These are phyloP conservation scores for Kuraishia hungarica DNA, from an alignment of 805 yeast species.

Conservation along the genomic window DNA sequence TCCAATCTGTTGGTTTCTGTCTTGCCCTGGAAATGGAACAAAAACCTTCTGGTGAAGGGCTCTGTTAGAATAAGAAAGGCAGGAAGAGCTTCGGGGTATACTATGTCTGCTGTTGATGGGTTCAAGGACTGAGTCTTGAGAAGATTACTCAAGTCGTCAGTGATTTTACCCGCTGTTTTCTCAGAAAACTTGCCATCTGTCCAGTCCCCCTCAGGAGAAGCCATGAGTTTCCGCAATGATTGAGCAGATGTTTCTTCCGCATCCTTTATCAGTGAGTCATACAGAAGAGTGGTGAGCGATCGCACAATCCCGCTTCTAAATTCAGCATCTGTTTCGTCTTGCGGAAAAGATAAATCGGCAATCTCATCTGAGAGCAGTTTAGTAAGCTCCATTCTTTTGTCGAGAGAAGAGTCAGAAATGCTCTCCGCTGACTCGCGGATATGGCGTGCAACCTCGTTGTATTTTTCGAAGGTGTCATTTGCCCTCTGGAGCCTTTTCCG, in stretches of 20 bases:
- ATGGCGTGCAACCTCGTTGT: constrained; percentile 1
- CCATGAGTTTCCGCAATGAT: neutral
- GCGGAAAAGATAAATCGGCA: neutral
- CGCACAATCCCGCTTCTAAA: neutral
- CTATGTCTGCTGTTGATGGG: constrained; percentile 22
- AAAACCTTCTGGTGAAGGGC: constrained; percentile 41
- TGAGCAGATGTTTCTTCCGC: neutral
- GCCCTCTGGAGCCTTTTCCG: constrained; percentile 4
- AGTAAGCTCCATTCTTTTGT: neutral
- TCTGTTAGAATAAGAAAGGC: constrained; percentile 37
- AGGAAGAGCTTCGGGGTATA: constrained; percentile 36
- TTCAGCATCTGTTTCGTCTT: neutral
- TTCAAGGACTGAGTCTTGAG: constrained; percentile 23
- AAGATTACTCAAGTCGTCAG: constrained; percentile 11
- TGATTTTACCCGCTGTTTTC: constrained; percentile 4
- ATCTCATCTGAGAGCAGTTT: neutral
- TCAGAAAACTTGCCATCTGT: neutral
- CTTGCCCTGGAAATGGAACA: constrained; percentile 50
- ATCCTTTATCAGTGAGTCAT: neutral
- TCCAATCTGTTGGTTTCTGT: constrained; percentile 55
- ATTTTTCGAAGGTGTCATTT: neutral
- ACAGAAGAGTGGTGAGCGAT: neutral
- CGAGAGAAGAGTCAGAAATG: constrained; percentile 6
- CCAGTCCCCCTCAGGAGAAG: neutral
- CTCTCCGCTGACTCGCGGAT: constrained; percentile 1